Evolutionary conservation across 2,329 filamentous ascomycete species (phyloP).

Genomic region (Alternaria sp.): DNA sequence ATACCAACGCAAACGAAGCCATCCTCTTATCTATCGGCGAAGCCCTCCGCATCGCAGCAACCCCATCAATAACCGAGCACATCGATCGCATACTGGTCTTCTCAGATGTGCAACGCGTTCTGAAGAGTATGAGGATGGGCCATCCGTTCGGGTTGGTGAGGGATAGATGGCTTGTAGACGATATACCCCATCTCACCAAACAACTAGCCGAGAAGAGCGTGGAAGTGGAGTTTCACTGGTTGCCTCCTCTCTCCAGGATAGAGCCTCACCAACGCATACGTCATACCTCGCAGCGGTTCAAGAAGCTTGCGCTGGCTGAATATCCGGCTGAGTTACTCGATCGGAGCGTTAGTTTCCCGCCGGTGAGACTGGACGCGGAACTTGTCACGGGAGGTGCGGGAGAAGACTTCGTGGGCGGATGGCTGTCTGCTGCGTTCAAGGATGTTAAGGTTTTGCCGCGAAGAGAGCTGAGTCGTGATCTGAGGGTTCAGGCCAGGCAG

Average conservation of each 20-base stretch:
- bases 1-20: background rate
- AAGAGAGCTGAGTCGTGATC: background rate
- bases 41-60: background rate
- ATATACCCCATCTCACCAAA: background rate
- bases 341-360: background rate
- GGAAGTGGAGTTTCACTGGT: background rate
- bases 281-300: background rate
- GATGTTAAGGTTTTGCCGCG: background rate
- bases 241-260: fast-evolving
- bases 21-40: background rate
- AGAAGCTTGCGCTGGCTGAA: background rate
- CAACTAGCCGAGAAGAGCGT: background rate
- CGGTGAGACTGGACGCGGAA: background rate
- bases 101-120: background rate
- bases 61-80: background rate
- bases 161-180: background rate
- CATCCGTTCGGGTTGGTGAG: background rate
- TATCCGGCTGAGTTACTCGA: background rate
- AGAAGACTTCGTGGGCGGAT: background rate
- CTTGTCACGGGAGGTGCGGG: background rate
- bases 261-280: background rate
- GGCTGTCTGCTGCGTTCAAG: fast-evolving
- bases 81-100: background rate
- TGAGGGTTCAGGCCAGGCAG: background rate
- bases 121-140: background rate